Conservation (phyloP, 2,329 filamentous ascomycete genomes). For the Ilyonectria robusta region DNA sequence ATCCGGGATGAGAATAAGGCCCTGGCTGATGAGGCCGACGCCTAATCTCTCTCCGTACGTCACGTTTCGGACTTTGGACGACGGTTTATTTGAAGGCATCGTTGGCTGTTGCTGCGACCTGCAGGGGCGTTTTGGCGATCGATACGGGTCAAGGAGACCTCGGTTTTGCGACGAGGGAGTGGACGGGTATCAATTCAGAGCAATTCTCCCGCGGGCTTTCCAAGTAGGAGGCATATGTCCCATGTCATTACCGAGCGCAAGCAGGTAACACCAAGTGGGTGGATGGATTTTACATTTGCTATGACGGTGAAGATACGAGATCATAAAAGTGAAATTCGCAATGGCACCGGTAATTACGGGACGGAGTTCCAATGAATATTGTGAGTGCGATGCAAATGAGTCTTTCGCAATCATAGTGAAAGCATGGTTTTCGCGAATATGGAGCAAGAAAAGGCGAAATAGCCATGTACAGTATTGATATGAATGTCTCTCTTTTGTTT, state of each 20-base stretch:
- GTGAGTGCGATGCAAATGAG: too few species aligned
- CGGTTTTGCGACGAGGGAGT: neutral
- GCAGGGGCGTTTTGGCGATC: slow-evolving; percentile 33
- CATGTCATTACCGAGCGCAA: neutral
- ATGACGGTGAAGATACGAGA: neutral
- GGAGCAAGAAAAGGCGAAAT: too few species aligned
- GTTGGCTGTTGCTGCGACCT: neutral
- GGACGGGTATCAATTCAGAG: slow-evolving; percentile 18
- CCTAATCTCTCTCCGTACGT: slow-evolving; percentile 10
- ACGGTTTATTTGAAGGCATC: neutral
- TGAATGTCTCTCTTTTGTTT: too few species aligned
- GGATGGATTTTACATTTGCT: neutral
- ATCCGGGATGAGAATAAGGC: slow-evolving; percentile 56
- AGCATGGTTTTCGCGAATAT: too few species aligned
- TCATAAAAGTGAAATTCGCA: neutral
- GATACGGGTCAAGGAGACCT: slow-evolving; percentile 11
- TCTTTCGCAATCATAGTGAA: too few species aligned
- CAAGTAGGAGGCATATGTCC: neutral
- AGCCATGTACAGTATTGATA: too few species aligned
- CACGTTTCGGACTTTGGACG: neutral
- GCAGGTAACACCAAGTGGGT: neutral
- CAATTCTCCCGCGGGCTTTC: neutral
- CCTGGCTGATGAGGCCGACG: slow-evolving; percentile 33
- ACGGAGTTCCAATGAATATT: too few species aligned
- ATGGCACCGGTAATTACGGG: too few species aligned